Evolutionary conservation across 2,329 filamentous ascomycete genomes (phyloP).

Genomic region (Zelopaecilomyces penicillatus): DNA sequence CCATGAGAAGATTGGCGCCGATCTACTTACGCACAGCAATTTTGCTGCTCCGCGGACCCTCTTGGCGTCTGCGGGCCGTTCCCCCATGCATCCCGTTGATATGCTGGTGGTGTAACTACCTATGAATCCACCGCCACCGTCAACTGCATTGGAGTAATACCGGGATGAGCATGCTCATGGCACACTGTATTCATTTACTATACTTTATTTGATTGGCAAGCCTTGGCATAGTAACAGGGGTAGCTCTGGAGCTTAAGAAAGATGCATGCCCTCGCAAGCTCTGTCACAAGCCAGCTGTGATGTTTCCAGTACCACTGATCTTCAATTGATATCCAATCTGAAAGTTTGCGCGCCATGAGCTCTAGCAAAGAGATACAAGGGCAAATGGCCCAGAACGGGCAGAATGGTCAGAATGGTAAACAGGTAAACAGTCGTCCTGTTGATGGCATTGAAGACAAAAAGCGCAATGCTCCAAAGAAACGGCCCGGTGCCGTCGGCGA

Average conservation of each 20-base stretch:
- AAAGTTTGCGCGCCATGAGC: constrained; percentile 14
- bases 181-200: no score
- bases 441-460: not conserved
- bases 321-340: constrained; percentile 3
- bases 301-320: constrained; percentile 1
- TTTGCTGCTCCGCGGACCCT: not conserved
- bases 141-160: no score
- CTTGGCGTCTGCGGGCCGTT: constrained; percentile 6
- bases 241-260: constrained; percentile 3
- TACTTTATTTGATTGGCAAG: no score
- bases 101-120: no score
- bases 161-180: no score
- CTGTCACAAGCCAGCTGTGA: not conserved
- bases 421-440: constrained; percentile 10
- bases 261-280: constrained; percentile 1
- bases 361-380: constrained; percentile 9
- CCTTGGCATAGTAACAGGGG: not conserved
- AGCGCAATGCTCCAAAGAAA: constrained; percentile 6
- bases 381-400: constrained; percentile 1
- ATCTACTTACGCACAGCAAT: no score
- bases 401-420: constrained; percentile 13
- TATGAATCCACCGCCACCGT: no score
- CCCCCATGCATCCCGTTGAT: not conserved
- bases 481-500: constrained; percentile 9
- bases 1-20: no score